Evolutionary conservation across 2,329 filamentous ascomycete species (phyloP).

Genomic region (Lithohypha guttulata): DNA sequence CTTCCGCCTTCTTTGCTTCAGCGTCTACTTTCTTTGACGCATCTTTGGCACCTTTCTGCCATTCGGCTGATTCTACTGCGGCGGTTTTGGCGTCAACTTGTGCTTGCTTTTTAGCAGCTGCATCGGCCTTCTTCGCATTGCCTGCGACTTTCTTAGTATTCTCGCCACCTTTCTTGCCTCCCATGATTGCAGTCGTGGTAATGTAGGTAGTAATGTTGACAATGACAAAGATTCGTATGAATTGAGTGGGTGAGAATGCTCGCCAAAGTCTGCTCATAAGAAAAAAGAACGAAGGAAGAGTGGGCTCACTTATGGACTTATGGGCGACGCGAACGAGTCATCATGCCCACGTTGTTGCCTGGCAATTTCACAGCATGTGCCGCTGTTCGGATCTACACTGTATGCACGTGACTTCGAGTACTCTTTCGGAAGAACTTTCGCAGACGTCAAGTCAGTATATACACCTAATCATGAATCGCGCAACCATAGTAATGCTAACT

Average conservation of each 20-base stretch:
- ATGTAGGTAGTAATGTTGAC: constrained; percentile 20
- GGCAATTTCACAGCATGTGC: not conserved
- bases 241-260: constrained; percentile 17
- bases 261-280: constrained; percentile 9
- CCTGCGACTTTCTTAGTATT: constrained; percentile 83
- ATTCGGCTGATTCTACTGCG: constrained; percentile 61
- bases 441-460: no score
- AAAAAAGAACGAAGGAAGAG: not conserved
- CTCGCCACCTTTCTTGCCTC: constrained; percentile 59
- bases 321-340: not conserved
- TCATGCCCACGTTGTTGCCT: constrained; percentile 4
- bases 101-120: constrained; percentile 68
- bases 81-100: constrained; percentile 56
- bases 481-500: no score
- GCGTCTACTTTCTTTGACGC: constrained; percentile 84
- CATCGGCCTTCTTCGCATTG: constrained; percentile 80
- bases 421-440: no score
- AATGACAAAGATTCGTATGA: constrained; percentile 27
- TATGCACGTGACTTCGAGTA: no score
- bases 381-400: not conserved
- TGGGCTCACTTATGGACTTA: not conserved
- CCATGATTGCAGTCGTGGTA: constrained; percentile 43
- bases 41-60: constrained; percentile 76
- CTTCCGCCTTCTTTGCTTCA: constrained; percentile 71
- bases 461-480: no score